Evolutionary conservation across 2,329 filamentous ascomycete species (phyloP), one percentile per base, ranked within the genome.

Genomic region (Ceratocystis huliohia): DNA sequence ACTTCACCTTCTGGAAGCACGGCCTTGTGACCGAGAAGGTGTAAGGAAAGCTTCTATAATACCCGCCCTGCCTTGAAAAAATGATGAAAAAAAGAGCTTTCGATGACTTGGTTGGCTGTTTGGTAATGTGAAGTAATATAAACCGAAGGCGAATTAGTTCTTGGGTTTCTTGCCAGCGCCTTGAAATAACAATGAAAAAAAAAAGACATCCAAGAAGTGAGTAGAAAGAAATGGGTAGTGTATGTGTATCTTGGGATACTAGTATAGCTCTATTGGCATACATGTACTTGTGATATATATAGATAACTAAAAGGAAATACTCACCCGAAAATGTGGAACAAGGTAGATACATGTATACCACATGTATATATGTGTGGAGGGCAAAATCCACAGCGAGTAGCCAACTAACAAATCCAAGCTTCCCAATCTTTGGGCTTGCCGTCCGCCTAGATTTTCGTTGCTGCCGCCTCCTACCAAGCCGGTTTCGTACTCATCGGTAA

Each of bases 1-100:
- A 84, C 76, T 82, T 96, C 73, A 88, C 85, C 71, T 80, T 95
- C 81, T 97, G 92, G 93, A 96, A 97, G 86, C 88, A 96, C 80
- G 94, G 93, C 75, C 79, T 97, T 70, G 81, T 80, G 72, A 87
- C 88, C 81, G 86, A 85, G 82, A 97, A 99, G 89, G 91, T 97
- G 72, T 99, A 93, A 82, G 71, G 25, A 25, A 63, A 57, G 3
- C 37, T 41, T 15, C 44, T 30, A 62, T 13, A 15, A 25, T 22
- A 50, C 48, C 22, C 48, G 22, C 48, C 20, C 1, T 13, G 17
- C 20, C n/a, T 2, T 53, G 8, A 28, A 53, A 25, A 25, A 53
- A 53, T 28, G 13, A 25, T 33, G 20, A 57, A 33, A 33, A 33
- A 59, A 59, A 59, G 10, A 13, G 10, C 37, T 41, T 41, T 41